Evolutionary conservation across 495 filamentous ascomycete genomes (phyloP).

Genomic region (Parachaetomium inaequale): DNA sequence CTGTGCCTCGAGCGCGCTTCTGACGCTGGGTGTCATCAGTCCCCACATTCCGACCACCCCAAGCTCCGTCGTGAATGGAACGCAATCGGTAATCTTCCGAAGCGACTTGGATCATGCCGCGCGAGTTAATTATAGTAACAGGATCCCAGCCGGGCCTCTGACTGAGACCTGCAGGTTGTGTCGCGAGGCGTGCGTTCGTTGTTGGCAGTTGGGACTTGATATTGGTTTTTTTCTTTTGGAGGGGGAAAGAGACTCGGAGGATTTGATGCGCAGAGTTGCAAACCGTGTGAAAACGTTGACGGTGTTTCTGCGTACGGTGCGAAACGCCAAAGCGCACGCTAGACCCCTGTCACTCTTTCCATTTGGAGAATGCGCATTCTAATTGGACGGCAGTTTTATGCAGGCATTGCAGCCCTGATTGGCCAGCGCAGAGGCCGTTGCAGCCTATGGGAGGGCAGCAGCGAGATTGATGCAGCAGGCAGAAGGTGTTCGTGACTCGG

Average conservation of each 20-base stretch:
- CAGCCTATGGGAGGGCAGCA: slow-evolving; percentile 5
- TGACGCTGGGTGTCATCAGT: not conserved
- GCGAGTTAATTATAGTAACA: slow-evolving; percentile 12
- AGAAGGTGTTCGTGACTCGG: not conserved
- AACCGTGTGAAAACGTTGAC: not conserved
- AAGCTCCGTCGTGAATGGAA: not conserved
- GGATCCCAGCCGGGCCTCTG: not conserved
- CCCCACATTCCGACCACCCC: slow-evolving; percentile 12
- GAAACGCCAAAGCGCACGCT: slow-evolving; percentile 1
- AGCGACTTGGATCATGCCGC: not conserved
- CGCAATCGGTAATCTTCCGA: slow-evolving; percentile 18
- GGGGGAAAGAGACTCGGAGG: not conserved
- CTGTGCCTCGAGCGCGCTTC: slow-evolving; percentile 14
- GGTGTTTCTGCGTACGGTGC: not conserved
- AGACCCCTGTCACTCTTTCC: slow-evolving; percentile 2
- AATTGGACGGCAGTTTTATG: not conserved
- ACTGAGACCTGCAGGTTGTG: not conserved
- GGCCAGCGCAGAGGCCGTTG: not conserved
- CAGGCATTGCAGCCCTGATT: not conserved
- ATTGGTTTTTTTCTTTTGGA: not conserved
- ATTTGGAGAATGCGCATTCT: not conserved
- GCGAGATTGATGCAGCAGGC: slow-evolving; percentile 1
- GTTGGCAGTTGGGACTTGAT: slow-evolving; percentile 3
- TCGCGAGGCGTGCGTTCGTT: not conserved
- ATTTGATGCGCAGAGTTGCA: not conserved